Percentiles rank a stretch among this genome's conserved stretches.
Evolutionary conservation across 257 asterid genomes (phyloP).

Genomic region (Gardenia jasminoides): DNA sequence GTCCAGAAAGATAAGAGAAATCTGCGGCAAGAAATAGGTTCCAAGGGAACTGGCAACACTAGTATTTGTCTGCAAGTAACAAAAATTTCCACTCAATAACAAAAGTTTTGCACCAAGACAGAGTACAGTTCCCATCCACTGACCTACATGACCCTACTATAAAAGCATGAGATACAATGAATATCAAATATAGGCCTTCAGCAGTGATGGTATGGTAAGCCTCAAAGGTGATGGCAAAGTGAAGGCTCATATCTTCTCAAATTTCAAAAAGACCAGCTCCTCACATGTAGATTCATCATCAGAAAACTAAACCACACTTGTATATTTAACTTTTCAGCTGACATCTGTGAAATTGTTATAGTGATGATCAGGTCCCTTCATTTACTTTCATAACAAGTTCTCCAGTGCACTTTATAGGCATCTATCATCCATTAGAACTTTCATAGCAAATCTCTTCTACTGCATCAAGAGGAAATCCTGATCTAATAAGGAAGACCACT

Average conservation of each 20-base stretch:
- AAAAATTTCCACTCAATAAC: background rate
- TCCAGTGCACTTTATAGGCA: background rate
- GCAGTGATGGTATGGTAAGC: no score
- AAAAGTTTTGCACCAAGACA: background rate
- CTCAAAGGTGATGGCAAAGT: background rate
- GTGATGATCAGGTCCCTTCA: background rate
- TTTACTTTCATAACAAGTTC: background rate
- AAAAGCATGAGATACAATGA: background rate
- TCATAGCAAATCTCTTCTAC: background rate
- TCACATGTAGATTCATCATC: background rate
- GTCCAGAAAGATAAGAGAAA: slow-evolving; percentile 76
- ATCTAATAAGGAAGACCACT: background rate
- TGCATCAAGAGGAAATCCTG: background rate
- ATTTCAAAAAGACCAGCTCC: background rate
- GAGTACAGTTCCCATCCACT: background rate
- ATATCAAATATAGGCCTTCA: no score
- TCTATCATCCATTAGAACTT: background rate
- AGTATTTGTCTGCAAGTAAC: slow-evolving; percentile 77
- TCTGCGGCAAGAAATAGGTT: slow-evolving; percentile 83
- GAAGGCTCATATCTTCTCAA: background rate
- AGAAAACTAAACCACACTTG: background rate
- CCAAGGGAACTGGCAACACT: slow-evolving; percentile 93
- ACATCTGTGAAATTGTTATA: background rate
- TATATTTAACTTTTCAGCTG: background rate
- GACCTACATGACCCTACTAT: background rate